Base-by-base conservation (phyloP, 225 moss, liverwort and hornwort species). In the Pleurozium schreberi region DNA sequence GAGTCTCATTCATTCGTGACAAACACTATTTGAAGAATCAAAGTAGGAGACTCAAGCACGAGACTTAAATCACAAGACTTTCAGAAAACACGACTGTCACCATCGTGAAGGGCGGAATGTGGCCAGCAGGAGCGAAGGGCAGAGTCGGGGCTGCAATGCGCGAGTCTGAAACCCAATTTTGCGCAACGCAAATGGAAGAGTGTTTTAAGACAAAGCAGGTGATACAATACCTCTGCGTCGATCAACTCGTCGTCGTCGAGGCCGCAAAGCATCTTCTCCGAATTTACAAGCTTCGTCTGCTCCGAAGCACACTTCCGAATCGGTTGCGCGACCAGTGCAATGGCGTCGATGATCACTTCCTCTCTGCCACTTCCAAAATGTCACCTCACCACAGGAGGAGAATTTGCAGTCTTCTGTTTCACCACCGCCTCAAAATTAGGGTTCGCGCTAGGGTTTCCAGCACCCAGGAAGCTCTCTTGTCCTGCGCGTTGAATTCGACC, bases 231-330 rank as follows among this genome's bases (percentile, higher is more conserved):
- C 75, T 38, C 28, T 7, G 38, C 62, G n/a, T 50, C 62, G 50
- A 86, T 85, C 75, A 74, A 75, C 50, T 50, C 49, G 28, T 85
- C 50, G 75, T 50, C 38, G 19, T 34, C 23, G 95, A 94, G 95
- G 11, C 96, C 96, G 85, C 93, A 86, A 82, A 96, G 94, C 89
- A 95, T 92, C 90, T 96, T 95, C 94, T 96, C 97, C 27, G 94
- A 96, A 88, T 96, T 94, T 92, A 93, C 95, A 69, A 96, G 90
- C 88, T 95, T 94, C 18, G 94, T 96, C 86, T 93, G 95, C 84
- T 93, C 91, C 45, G 95, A 81, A 84, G 96, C 92, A 31, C 87
- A 90, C 86, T 87, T 96, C 49, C 95, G 80, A 85, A 97, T 98
- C 90, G 93, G 88, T 81, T 95, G 93, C 75, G 95, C 96, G 9